Conservation (phyloP, 345 rosid genomes). For the Trapa incisa region DNA sequence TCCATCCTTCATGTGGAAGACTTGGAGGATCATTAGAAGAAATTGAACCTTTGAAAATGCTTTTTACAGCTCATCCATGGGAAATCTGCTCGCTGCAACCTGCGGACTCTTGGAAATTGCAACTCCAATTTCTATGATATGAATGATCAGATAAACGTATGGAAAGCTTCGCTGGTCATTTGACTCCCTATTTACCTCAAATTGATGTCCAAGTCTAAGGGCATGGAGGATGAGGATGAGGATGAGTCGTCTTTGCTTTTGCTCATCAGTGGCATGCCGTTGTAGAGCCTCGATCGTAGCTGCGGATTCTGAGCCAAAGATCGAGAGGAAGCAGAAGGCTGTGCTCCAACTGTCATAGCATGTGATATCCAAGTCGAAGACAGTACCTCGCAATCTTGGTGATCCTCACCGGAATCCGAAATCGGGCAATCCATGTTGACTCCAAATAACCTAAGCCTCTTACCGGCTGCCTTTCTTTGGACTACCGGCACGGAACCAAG, state of each 20-base stretch:
- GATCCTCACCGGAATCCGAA: constrained; percentile 14
- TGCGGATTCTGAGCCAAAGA: constrained; percentile 15
- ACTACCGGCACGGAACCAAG: constrained; percentile 53
- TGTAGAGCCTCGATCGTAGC: constrained; percentile 28
- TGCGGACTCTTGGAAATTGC: background rate
- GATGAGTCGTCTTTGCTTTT: constrained; percentile 3
- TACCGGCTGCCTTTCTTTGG: constrained; percentile 46
- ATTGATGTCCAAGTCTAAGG: constrained; percentile 30
- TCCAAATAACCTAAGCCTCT: constrained; percentile 78
- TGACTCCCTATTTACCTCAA: constrained; percentile 5
- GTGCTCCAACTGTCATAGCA: constrained; percentile 8
- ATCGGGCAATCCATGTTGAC: constrained; percentile 87
- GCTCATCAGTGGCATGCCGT: constrained; percentile 19
- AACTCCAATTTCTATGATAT: background rate
- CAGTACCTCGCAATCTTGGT: constrained; percentile 12
- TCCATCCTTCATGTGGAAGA: background rate
- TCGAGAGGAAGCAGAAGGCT: background rate
- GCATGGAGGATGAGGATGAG: constrained; percentile 24
- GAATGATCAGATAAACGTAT: background rate
- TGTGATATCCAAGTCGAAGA: constrained; percentile 19
- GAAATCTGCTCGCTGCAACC: background rate
- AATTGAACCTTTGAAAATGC: background rate
- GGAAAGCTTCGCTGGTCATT: background rate
- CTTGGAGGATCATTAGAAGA: background rate
- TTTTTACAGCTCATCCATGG: background rate